Evolutionary conservation across 768 basidiomycete species (phyloP), one percentile per base, ranked within the genome.

Genomic region (Favolaschia claudopus): DNA sequence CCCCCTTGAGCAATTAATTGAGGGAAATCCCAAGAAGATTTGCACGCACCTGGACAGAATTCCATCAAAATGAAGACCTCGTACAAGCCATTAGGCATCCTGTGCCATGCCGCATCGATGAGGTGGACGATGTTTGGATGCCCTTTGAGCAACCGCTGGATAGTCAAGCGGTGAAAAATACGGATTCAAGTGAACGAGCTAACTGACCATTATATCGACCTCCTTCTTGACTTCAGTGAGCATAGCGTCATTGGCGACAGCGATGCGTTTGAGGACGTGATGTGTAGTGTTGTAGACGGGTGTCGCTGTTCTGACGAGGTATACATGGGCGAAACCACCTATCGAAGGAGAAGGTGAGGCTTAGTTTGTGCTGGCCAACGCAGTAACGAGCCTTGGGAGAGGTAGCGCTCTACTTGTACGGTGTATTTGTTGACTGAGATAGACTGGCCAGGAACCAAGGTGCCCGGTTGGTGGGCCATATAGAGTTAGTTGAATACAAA

Each of bases 31-130:
- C 22, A 19, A 17, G 45, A 12, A 48, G 24, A 38, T 45, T 45
- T 27, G 17, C 39, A 76, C 83, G 63, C 69, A 89, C 95, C 96
- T 61, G 93, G 83, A 73, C 95, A 96, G 74, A 89, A 97, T 72
- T 99, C 97, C 97, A 99, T 99, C 60, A 99, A 83, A 72, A 99
- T 99, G 72, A 97, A 97, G 17, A 99, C 96, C 74, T 99, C 97
- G 69, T 91, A 95, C 43, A 86, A 83, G 28, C 93, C 93, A 67
- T 88, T 90, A 6, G 93, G 80, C 72, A 93, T 83, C 65, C 88
- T 86, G 60, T 93, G 88, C 86, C 93, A 96, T 51, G 94, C 89
- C 28, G 96, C 95, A 76, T 96, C 96, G 70, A 98, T 93, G 73
- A 98, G 89, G 72, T 97, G 88, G 53, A 97, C 94, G 63, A 99